Percentiles rank a stretch among this genome's conserved stretches.
Conservation (phyloP, 305 asterid genomes). For the Solanum hybrid region DNA sequence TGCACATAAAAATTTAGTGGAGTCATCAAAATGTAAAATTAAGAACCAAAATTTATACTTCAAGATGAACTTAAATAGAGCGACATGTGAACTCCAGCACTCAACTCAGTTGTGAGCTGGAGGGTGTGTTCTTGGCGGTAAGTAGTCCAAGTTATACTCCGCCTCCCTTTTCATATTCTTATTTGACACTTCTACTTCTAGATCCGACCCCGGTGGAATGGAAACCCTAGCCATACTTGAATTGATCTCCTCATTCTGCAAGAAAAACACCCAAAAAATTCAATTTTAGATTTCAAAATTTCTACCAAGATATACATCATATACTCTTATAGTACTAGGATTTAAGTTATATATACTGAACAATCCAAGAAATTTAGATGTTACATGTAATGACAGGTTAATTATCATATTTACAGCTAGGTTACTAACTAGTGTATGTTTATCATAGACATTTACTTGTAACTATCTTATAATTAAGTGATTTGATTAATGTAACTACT, state of each 20-base stretch:
- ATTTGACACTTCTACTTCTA: not conserved
- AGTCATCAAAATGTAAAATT: not conserved
- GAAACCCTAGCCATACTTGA: constrained; percentile 19
- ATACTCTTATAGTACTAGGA: not conserved
- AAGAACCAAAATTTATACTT: not conserved
- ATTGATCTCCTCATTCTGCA: constrained; percentile 15
- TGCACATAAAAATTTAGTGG: not conserved
- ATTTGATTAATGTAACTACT: not conserved
- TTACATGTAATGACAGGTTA: not conserved
- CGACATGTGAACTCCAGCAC: not conserved
- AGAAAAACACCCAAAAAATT: not conserved
- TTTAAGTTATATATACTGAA: not conserved
- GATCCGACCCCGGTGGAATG: not conserved
- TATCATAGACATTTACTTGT: not conserved
- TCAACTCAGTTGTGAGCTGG: constrained; percentile 28
- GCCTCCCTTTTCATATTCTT: constrained; percentile 5
- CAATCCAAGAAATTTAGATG: not conserved
- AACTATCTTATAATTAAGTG: not conserved
- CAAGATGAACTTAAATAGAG: not conserved
- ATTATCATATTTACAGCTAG: not conserved
- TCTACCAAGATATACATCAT: not conserved
- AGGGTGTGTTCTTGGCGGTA: constrained; percentile 52
- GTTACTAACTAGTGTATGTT: not conserved
- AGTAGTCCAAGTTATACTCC: constrained; percentile 38
- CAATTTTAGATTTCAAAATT: not conserved